These are phyloP conservation scores for Dictyostelium citrinum DNA, from an alignment of 78 protist species.

Conservation along the genomic window DNA sequence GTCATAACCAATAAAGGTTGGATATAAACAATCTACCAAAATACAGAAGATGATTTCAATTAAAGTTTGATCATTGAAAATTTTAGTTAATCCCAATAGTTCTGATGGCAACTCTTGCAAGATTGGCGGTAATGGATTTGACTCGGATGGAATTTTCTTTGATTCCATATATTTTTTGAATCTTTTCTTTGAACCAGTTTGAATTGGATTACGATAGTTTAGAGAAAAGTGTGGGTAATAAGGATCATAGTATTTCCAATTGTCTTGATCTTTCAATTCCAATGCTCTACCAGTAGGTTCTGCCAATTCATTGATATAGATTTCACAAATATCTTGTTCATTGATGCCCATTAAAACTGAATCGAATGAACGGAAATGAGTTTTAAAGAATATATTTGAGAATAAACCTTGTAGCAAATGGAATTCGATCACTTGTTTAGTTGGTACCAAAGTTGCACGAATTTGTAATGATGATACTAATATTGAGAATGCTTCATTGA, in stretches of 20 bases:
- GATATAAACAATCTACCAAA: background rate
- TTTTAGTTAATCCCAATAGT: background rate
- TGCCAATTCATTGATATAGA: background rate
- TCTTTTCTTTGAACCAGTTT: slow-evolving; percentile 1
- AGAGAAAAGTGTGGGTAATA: slow-evolving; percentile 49
- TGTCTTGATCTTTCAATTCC: slow-evolving; percentile 2
- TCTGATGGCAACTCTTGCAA: background rate
- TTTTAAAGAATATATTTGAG: slow-evolving; percentile 11
- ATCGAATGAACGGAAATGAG: background rate
- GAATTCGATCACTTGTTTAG: slow-evolving; percentile 8
- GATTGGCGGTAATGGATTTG: slow-evolving; percentile 37
- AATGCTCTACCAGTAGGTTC: background rate
- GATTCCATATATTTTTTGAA: background rate
- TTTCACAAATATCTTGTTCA: background rate
- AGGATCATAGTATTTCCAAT: slow-evolving; percentile 32
- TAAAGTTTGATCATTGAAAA: slow-evolving; percentile 54
- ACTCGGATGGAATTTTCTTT: slow-evolving; percentile 18
- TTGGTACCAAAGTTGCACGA: slow-evolving; percentile 17
- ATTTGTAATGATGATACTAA: slow-evolving; percentile 46
- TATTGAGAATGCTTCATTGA: slow-evolving; percentile 27
- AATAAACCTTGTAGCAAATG: slow-evolving; percentile 27
- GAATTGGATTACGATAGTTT: background rate
- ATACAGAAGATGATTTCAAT: slow-evolving; percentile 47
- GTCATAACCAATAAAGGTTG: slow-evolving; percentile 35
- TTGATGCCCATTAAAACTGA: background rate